Evolutionary conservation across 2,329 filamentous ascomycete species (phyloP).

Genomic region (Tricladium varicosporioides): DNA sequence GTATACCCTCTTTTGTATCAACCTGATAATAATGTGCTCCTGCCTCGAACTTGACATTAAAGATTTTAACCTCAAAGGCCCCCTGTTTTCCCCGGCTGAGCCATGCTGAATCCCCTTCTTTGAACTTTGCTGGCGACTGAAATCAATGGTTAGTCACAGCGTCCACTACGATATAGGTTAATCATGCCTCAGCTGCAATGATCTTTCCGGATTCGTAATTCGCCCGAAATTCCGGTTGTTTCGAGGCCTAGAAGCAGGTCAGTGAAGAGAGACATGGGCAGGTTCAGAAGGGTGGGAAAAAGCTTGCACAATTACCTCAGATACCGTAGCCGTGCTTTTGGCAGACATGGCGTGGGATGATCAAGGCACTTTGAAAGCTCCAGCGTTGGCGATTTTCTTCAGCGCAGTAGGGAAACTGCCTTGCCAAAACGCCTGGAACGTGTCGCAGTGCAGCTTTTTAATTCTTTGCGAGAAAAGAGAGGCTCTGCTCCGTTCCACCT

Average conservation of each 20-base stretch:
- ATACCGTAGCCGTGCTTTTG: not conserved
- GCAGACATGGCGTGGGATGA: not conserved
- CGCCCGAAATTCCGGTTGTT: not conserved
- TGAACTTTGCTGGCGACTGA: slow-evolving; percentile 1
- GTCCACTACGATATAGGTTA: not conserved
- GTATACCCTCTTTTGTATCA: slow-evolving; percentile 2
- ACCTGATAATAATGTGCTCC: slow-evolving; percentile 11
- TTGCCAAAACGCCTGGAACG: not conserved
- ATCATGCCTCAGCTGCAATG: not conserved
- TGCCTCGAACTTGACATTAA: not conserved
- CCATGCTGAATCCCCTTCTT: not conserved
- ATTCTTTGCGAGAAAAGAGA: not conserved
- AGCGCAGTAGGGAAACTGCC: not conserved
- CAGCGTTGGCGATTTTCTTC: not conserved
- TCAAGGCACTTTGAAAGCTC: not conserved
- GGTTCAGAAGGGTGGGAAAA: not conserved
- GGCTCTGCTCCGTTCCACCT: not conserved
- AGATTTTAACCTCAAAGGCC: slow-evolving; percentile 1
- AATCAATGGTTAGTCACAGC: no score
- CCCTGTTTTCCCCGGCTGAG: no score
- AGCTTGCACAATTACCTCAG: not conserved
- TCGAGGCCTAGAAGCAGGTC: not conserved
- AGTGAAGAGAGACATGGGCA: not conserved
- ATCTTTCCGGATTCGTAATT: not conserved
- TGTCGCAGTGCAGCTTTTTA: not conserved